Base-by-base conservation (phyloP, 2,329 filamentous ascomycete genomes). In the Parastagonospora avenae region DNA sequence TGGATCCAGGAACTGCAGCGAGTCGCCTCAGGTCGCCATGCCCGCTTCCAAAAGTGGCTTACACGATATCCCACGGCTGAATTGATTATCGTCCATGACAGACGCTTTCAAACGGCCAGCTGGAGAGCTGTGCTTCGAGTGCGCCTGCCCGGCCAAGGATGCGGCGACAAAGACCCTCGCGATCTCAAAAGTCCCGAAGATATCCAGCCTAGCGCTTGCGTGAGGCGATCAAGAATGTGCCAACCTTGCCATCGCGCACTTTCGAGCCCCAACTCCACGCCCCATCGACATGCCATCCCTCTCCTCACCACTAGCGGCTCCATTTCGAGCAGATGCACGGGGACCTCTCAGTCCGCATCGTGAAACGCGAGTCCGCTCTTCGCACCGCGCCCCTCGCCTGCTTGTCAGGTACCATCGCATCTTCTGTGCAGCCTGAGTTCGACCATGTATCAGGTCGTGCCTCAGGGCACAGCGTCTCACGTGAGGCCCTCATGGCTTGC, bases 1-100 rank as follows among this genome's bases (percentile, higher is more conserved):
- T 51, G 53, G 49, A 60, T 51, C 48, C 64, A 68, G 63, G 62
- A 51, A 67, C 66, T 59, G 43, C 46, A 40, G 48, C 35, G 46
- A 24, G 39, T 45, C 48, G 48, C 53, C 47, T 57, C 59, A 63
- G 58, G 55, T 59, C 55, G 58, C 52, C 54, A 54, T 39, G 46
- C 37, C 33, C 39, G 33, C 46, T 44, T 46, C 54, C 50, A 55
- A 62, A 62, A 56, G 52, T 52, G 55, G 50, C 52, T 53, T 51
- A 39, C 48, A 46, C 46, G 43, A 51, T 53, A 50, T n/a, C 54
- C 53, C 46, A 43, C 50, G 39, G 54, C 49, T 47, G 42, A n/a
- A 29, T 57, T 45, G 51, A 50, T 53, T 59, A 49, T 60, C 56
- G 57, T 38, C 42, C 41, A 46, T 30, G 42, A 40, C 44, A 16